Base-by-base conservation (phyloP, 306 rosid genomes). In the Prunus campanulata region DNA sequence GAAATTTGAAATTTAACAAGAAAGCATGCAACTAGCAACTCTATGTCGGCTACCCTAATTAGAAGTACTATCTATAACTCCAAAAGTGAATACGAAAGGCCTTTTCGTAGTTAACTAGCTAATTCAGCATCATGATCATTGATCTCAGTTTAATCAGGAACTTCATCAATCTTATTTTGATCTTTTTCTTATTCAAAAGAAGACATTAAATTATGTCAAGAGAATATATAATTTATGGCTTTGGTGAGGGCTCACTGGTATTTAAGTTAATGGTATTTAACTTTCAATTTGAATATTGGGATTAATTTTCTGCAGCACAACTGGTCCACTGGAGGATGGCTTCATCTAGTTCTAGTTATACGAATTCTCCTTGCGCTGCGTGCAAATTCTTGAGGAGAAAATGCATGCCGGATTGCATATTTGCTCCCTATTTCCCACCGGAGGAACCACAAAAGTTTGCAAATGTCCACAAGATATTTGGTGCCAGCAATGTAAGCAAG, bases 401-500 rank as follows among this genome's bases (percentile, higher is more conserved):
- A 78, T 93, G 98, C 86, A 82, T 84, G 82, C 90, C 92, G 0
- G 93, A 87, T 42, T 93, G 98, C 81, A 80, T 90, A 0, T 93
- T 91, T 32, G 96, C 96, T 0, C 93, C 97, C 8, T 93, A 91
- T 77, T 93, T 93, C 55, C 96, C 98, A 10, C 90, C 97, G 11
- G 96, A 91, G 66, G 97, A 91, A 87, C 96, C 97, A 1, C 92
- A 89, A 15, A 94, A 94, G 65, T 94, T 93, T 60, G 90, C 89
- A 1, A 91, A 88, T 25, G 98, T 93, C 18, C 98, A 93, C 88
- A 93, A 91, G 74, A 91, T 91, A 42, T 93, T 93, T 71, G 98
- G 98, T 3, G 98, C 98, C 9, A 93, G 97, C 86, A 93, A 93
- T 22, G 98, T 93, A 2, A 86, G 93, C 59, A 93, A 93, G 77